Evolutionary conservation across 805 yeast species (phyloP).

Genomic region (Debaryomyces tyrocola): DNA sequence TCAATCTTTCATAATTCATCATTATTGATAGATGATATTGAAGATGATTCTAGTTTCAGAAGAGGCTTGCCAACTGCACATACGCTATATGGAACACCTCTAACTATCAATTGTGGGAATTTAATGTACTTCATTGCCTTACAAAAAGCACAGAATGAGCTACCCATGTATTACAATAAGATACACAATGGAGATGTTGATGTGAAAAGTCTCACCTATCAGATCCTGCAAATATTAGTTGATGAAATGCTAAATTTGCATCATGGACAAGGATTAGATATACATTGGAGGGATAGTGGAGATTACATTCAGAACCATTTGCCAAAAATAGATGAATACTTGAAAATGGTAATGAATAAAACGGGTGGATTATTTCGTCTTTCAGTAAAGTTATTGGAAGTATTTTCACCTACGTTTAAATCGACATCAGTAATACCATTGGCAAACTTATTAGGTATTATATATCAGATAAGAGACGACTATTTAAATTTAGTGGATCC

Average conservation of each 20-base stretch:
- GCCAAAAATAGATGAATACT: slow-evolving; percentile 48
- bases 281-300: slow-evolving; percentile 76
- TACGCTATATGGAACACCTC: slow-evolving; percentile 70
- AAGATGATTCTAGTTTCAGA: slow-evolving; percentile 69
- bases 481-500: slow-evolving; percentile 64
- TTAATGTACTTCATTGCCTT: slow-evolving; percentile 78
- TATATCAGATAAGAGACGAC: slow-evolving; percentile 88
- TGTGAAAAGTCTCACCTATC: slow-evolving; percentile 22
- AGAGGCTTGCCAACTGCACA: slow-evolving; percentile 84
- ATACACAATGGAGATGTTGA: slow-evolving; percentile 18
- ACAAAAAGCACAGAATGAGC: slow-evolving; percentile 36
- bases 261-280: slow-evolving; percentile 86
- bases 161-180: slow-evolving; percentile 12
- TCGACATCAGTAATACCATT: slow-evolving; percentile 41
- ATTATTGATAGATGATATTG: slow-evolving; percentile 76
- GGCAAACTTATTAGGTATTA: slow-evolving; percentile 74
- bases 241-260: slow-evolving; percentile 82
- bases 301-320: slow-evolving; percentile 11
- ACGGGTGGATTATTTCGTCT: slow-evolving; percentile 88
- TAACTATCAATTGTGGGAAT: slow-evolving; percentile 80
- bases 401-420: slow-evolving; percentile 7
- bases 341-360: slow-evolving; percentile 77
- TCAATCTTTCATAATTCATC: slow-evolving; percentile 37
- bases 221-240: slow-evolving; percentile 45
- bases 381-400: slow-evolving; percentile 63